phyloP scores from a whole-genome alignment of 1,284 basidiomycete genomes.

The Neolentinus lepideus region DNA sequence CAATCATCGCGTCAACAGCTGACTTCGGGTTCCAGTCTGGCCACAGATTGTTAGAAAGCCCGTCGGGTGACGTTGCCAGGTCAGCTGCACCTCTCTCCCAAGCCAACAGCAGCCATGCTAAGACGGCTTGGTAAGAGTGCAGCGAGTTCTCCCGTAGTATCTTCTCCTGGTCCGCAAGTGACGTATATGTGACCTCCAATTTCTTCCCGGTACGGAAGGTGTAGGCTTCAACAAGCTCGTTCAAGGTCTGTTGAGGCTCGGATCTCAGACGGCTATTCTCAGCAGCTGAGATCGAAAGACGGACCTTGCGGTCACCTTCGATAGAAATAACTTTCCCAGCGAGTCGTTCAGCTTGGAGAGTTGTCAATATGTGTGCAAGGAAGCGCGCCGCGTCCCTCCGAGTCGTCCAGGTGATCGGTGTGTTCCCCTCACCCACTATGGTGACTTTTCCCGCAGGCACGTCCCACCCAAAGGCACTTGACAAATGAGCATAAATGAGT shows the following conservation, averaged over 20 bases:
- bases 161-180: slow-evolving; percentile 5
- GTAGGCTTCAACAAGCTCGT: slow-evolving; percentile 9
- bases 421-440: slow-evolving; percentile 6
- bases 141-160: slow-evolving; percentile 4
- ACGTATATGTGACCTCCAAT: slow-evolving; percentile 7
- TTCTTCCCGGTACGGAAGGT: slow-evolving; percentile 12
- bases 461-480: slow-evolving; percentile 4
- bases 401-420: slow-evolving; percentile 7
- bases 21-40: slow-evolving; percentile 11
- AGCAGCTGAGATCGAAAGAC: neutral
- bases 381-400: slow-evolving; percentile 12
- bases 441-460: slow-evolving; percentile 3
- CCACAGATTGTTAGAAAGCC: slow-evolving; percentile 5
- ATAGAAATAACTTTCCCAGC: slow-evolving; percentile 9
- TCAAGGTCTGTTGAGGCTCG: slow-evolving; percentile 8
- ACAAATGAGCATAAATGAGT: no score
- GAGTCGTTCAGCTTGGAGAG: slow-evolving; percentile 9
- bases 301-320: slow-evolving; percentile 12
- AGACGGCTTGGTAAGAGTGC: neutral
- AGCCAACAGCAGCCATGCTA: slow-evolving; percentile 1
- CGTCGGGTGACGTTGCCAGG: slow-evolving; percentile 2
- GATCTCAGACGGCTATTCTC: neutral
- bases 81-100: slow-evolving; percentile 2
- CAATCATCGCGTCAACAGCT: slow-evolving; percentile 2
- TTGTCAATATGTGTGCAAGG: slow-evolving; percentile 11